Conservation (phyloP, 192 early-diverging fungal genomes). For the Phlyctochytrium planicorne region DNA sequence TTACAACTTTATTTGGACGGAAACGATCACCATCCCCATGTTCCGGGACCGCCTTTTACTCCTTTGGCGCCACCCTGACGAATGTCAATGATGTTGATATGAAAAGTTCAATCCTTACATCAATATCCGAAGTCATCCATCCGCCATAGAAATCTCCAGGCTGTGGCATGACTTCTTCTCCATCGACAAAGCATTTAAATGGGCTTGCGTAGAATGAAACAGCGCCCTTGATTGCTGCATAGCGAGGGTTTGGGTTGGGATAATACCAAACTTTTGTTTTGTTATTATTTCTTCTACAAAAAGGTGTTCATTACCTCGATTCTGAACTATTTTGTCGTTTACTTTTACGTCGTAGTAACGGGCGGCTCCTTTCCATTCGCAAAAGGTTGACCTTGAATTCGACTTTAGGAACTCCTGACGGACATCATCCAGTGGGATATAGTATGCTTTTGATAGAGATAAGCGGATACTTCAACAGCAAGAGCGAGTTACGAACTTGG, state of each 20-base stretch:
- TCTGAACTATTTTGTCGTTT: no score
- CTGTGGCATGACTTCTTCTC: constrained; percentile 28
- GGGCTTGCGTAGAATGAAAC: constrained; percentile 34
- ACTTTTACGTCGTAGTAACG: constrained; percentile 28
- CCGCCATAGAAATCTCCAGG: constrained; percentile 38
- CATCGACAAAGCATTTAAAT: constrained; percentile 32
- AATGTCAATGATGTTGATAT: neutral
- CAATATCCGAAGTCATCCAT: constrained; percentile 32
- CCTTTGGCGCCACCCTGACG: constrained; percentile 10
- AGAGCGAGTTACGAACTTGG: constrained; percentile 1
- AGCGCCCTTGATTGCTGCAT: constrained; percentile 10
- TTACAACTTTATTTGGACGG: no score
- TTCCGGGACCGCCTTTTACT: constrained; percentile 31
- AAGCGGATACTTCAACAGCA: neutral
- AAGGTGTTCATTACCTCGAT: no score
- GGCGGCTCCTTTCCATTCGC: constrained; percentile 30
- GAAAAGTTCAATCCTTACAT: neutral
- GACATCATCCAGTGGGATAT: constrained; percentile 27
- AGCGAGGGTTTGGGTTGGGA: neutral
- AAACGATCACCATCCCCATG: no score
- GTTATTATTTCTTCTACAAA: no score
- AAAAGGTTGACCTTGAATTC: neutral
- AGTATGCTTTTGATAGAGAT: constrained; percentile 15
- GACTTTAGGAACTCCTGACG: constrained; percentile 7
- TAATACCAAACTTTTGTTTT: constrained; percentile 25